These are phyloP conservation scores for Tanacetum coccineum DNA, from an alignment of 129 eudicot species.

Conservation along the genomic window DNA sequence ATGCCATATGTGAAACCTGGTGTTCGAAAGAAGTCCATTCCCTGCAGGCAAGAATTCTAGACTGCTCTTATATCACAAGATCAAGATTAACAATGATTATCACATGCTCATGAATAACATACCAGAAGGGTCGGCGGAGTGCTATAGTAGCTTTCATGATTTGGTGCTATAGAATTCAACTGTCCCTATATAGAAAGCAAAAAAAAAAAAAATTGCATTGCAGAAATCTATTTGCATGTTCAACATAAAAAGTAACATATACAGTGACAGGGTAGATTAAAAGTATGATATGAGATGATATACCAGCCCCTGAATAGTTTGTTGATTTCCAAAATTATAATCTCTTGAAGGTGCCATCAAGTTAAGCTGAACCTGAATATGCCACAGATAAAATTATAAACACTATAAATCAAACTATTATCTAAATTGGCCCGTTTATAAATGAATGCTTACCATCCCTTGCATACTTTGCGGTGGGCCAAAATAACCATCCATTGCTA, in stretches of 20 bases:
- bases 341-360: conserved; percentile 92
- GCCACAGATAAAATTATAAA: conserved; percentile 1
- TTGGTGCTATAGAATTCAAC: conserved; percentile 82
- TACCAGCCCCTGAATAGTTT: conserved; percentile 90
- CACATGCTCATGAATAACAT: conserved; percentile 13
- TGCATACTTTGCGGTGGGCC: conserved; percentile 75
- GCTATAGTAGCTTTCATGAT: conserved; percentile 78
- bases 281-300: conserved; percentile 18
- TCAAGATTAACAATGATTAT: conserved; percentile 3
- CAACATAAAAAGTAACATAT: not conserved
- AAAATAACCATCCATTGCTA: conserved; percentile 70
- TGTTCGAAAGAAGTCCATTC: conserved; percentile 83
- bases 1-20: conserved; percentile 70
- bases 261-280: not conserved
- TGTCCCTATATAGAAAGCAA: conserved; percentile 60
- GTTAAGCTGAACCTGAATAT: conserved; percentile 71
- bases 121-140: conserved; percentile 75
- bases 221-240: not conserved
- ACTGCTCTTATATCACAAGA: conserved; percentile 25
- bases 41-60: conserved; percentile 49
- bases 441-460: conserved; percentile 69
- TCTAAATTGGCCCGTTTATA: conserved; percentile 1
- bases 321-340: conserved; percentile 65
- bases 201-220: not conserved
- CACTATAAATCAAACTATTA: not conserved